Evolutionary conservation across 768 basidiomycete genomes (phyloP).

Genomic region (Termitomyces sp.): DNA sequence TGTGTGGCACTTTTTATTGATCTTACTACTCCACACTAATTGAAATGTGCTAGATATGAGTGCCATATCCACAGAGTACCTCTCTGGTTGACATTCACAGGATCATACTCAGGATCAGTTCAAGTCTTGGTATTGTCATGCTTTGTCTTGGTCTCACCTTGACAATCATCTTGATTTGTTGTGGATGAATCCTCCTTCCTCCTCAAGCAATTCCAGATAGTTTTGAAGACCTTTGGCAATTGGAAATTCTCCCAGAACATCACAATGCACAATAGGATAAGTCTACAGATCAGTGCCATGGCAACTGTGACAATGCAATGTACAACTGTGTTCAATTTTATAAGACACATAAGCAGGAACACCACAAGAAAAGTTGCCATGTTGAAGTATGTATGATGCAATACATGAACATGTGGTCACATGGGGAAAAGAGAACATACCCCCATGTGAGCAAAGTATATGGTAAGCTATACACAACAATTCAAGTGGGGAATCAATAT

Average conservation of each 20-base stretch:
- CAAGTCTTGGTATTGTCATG: neutral
- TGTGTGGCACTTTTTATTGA: no score
- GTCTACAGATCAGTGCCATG: neutral
- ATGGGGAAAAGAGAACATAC: neutral
- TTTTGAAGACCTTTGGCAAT: no score
- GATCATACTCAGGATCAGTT: no score
- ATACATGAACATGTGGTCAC: neutral
- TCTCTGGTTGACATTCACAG: no score
- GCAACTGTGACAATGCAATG: neutral
- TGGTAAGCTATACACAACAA: constrained; percentile 4
- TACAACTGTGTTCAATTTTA: neutral
- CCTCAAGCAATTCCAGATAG: no score
- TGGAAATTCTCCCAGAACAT: neutral
- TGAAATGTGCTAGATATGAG: no score
- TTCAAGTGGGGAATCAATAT: no score
- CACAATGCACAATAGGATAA: neutral
- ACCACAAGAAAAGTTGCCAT: neutral
- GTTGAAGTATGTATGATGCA: neutral
- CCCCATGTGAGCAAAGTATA: constrained; percentile 5
- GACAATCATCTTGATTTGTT: neutral
- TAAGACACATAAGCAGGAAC: neutral
- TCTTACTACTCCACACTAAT: no score
- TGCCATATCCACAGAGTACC: no score
- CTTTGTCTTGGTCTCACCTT: neutral
- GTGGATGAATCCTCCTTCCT: neutral